Evolutionary conservation across 176 grass and related monocot species (phyloP).

Genomic region (Pontederia crassipes): DNA sequence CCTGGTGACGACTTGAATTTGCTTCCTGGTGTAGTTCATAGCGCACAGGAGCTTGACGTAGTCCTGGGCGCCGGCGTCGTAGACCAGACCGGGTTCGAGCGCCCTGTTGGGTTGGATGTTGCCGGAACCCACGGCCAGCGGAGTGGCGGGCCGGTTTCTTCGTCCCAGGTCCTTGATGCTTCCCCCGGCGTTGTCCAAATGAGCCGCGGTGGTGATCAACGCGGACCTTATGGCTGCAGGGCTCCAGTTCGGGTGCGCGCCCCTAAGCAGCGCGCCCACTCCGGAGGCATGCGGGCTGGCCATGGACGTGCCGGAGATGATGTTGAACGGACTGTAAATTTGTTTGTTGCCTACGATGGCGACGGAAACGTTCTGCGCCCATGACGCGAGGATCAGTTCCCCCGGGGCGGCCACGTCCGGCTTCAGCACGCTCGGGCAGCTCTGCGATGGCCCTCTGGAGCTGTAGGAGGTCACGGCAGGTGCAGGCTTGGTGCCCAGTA

Average conservation of each 20-base stretch:
- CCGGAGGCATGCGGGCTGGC: constrained; percentile 58
- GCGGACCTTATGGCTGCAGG: constrained; percentile 51
- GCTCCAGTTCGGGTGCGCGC: constrained; percentile 51
- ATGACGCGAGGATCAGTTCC: constrained; percentile 56
- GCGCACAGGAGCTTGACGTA: constrained; percentile 56
- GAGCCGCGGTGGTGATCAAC: constrained; percentile 52
- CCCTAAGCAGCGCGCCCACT: constrained; percentile 38
- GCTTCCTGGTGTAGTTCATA: constrained; percentile 40
- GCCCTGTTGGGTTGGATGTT: constrained; percentile 58
- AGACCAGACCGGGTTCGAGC: constrained; percentile 63
- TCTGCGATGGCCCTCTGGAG: constrained; percentile 47
- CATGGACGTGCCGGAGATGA: constrained; percentile 74
- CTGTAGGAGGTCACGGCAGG: constrained; percentile 46
- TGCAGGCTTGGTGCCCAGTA: constrained; percentile 47
- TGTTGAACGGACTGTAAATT: constrained; percentile 31
- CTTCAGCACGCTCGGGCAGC: constrained; percentile 45
- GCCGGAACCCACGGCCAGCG: constrained; percentile 55
- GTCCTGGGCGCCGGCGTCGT: constrained; percentile 41
- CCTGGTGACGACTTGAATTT: constrained; percentile 1
- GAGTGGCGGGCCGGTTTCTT: constrained; percentile 14
- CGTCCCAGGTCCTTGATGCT: constrained; percentile 7
- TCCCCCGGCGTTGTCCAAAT: background rate
- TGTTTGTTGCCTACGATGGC: constrained; percentile 13
- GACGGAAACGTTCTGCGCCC: constrained; percentile 27
- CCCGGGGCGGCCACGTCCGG: constrained; percentile 61